phyloP scores from a whole-genome alignment of 2,329 filamentous ascomycete genomes.

The Penicillium brevicompactum region DNA sequence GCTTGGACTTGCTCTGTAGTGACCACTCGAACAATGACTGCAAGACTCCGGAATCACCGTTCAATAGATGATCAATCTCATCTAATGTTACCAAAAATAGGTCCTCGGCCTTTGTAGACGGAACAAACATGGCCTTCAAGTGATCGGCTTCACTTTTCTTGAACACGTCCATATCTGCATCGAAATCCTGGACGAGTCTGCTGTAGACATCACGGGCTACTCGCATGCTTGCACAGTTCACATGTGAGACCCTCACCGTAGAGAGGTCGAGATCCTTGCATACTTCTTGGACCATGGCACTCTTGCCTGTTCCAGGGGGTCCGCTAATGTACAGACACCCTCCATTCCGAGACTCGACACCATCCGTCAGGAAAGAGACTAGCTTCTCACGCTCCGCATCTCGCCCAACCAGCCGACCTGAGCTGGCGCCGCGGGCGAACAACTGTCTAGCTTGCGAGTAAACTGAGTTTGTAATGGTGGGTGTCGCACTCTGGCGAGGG shows the following conservation, averaged over 20 bases:
- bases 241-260: constrained; percentile 69
- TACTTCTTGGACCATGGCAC: constrained; percentile 84
- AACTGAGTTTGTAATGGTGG: constrained; percentile 67
- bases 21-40: constrained; percentile 98
- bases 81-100: constrained; percentile 86
- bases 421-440: constrained; percentile 77
- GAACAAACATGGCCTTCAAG: constrained; percentile 71
- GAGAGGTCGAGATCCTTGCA: constrained; percentile 60
- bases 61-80: constrained; percentile 92
- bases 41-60: constrained; percentile 81
- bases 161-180: constrained; percentile 61
- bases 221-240: constrained; percentile 98
- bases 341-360: constrained; percentile 61
- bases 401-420: constrained; percentile 75
- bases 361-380: constrained; percentile 66
- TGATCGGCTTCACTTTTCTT: constrained; percentile 69
- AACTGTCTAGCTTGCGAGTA: constrained; percentile 87
- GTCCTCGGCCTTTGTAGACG: constrained; percentile 55
- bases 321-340: constrained; percentile 95
- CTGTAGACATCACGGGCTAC: constrained; percentile 82
- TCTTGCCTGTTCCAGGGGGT: constrained; percentile 95
- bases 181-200: constrained; percentile 71
- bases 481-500: constrained; percentile 68
- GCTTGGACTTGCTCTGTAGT: constrained; percentile 73
- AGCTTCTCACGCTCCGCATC: constrained; percentile 70